These are phyloP conservation scores for Fomitiporia mediterranea DNA, from an alignment of 1,284 basidiomycete species.

Conservation along the genomic window DNA sequence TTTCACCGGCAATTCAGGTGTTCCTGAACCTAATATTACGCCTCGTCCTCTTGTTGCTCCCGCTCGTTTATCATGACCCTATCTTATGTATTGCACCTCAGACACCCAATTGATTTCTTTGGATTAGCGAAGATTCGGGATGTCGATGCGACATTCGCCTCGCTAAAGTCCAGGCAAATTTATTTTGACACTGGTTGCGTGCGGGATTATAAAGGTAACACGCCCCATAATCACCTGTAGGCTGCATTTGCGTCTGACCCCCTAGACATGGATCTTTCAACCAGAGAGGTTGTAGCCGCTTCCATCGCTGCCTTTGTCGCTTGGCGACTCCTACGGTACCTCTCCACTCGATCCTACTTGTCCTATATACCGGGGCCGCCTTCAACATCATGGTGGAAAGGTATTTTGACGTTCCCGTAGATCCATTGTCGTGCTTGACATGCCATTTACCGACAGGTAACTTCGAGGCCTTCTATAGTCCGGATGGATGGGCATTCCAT, in stretches of 20 bases:
- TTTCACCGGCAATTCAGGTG: too few relatives aligned
- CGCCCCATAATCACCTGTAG: too few relatives aligned
- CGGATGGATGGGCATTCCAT: constrained; percentile 25
- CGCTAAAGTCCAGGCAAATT: too few relatives aligned
- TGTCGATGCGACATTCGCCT: too few relatives aligned
- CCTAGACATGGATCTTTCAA: not conserved
- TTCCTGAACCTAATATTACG: too few relatives aligned
- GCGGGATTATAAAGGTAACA: too few relatives aligned
- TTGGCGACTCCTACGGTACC: not conserved
- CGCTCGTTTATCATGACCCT: too few relatives aligned
- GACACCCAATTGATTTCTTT: too few relatives aligned
- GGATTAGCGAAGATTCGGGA: too few relatives aligned
- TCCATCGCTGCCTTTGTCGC: not conserved
- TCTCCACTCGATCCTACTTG: not conserved
- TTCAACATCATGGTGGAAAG: constrained; percentile 21
- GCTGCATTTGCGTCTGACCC: not conserved
- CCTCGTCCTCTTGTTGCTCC: too few relatives aligned
- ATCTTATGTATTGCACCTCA: too few relatives aligned
- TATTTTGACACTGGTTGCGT: not conserved
- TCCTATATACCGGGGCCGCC: constrained; percentile 25
- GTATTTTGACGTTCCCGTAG: not conserved
- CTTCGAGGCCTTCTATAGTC: constrained; percentile 20
- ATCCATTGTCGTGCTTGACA: not conserved
- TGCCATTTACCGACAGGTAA: constrained; percentile 12
- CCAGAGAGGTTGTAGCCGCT: not conserved